A percentile compares a stretch with the other conserved stretches of the same genome.
These are phyloP conservation scores for Epichloe gansuensis DNA, from an alignment of 2,329 filamentous ascomycete genomes.

Conservation along the genomic window DNA sequence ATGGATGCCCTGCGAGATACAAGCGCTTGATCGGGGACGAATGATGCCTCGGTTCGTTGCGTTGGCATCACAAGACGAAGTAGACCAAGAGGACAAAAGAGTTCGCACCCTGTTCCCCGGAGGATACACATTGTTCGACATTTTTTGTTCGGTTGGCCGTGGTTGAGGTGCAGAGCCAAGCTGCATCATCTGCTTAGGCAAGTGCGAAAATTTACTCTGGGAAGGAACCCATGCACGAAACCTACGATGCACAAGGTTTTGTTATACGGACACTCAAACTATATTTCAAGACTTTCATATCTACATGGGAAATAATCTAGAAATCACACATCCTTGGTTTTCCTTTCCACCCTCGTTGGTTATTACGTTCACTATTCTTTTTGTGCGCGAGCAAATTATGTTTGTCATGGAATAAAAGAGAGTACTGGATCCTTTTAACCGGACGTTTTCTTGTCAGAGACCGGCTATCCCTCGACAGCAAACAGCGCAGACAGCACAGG, in stretches of 20 bases:
- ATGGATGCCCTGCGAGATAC: constrained; percentile 31
- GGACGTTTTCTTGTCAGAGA: too few relatives aligned
- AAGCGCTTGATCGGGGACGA: constrained; percentile 22
- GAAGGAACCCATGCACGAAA: background rate
- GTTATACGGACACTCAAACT: background rate
- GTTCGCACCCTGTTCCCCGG: too few relatives aligned
- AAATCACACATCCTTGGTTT: background rate
- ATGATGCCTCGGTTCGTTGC: background rate
- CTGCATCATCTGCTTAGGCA: too few relatives aligned
- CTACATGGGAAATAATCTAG: background rate
- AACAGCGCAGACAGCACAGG: too few relatives aligned
- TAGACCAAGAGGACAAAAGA: too few relatives aligned
- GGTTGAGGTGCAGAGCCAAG: too few relatives aligned
- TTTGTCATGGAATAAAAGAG: background rate
- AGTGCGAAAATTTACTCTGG: background rate
- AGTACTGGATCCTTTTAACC: too few relatives aligned
- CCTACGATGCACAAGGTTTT: background rate
- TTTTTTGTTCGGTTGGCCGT: too few relatives aligned
- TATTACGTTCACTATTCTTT: background rate
- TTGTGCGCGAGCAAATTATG: background rate
- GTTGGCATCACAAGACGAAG: too few relatives aligned
- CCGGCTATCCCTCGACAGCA: too few relatives aligned
- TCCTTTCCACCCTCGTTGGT: background rate
- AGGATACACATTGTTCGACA: too few relatives aligned
- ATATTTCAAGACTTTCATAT: background rate